Evolutionary conservation across 164 flowering plant species (phyloP).

Genomic region (Cinnamomum micranthum): DNA sequence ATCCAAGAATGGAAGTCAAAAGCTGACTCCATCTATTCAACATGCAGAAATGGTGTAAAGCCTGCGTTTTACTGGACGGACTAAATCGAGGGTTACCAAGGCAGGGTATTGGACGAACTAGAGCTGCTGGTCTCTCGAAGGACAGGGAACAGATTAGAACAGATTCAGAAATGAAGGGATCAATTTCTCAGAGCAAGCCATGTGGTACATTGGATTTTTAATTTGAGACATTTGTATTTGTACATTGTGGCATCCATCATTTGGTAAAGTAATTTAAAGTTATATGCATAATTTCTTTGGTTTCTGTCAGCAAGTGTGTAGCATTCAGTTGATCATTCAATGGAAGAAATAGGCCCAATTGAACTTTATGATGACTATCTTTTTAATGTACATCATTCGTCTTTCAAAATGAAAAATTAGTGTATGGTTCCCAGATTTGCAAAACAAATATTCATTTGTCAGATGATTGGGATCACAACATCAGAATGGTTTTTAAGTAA

Average conservation of each 20-base stretch:
- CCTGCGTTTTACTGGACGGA: slow-evolving; percentile 90
- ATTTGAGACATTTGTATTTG: slow-evolving; percentile 8
- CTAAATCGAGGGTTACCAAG: slow-evolving; percentile 89
- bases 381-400: no score
- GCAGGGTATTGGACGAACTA: slow-evolving; percentile 78
- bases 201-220: slow-evolving; percentile 76
- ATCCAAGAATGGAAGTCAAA: no score
- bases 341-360: no score
- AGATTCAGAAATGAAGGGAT: slow-evolving; percentile 21
- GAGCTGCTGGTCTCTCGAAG: slow-evolving; percentile 40
- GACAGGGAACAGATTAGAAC: slow-evolving; percentile 15
- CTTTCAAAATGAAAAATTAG: no score
- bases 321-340: no score
- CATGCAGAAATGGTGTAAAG: slow-evolving; percentile 96
- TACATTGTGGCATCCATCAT: neutral
- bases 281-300: no score
- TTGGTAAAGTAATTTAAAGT: neutral
- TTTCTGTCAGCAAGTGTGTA: no score
- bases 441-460: no score
- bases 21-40: neutral
- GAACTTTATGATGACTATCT: no score
- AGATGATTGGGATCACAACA: no score
- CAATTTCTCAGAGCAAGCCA: slow-evolving; percentile 59
- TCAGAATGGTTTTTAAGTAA: no score
- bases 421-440: no score